Conservation (phyloP, 2,329 filamentous ascomycete species). For the Pseudogymnoascus pannorum region DNA sequence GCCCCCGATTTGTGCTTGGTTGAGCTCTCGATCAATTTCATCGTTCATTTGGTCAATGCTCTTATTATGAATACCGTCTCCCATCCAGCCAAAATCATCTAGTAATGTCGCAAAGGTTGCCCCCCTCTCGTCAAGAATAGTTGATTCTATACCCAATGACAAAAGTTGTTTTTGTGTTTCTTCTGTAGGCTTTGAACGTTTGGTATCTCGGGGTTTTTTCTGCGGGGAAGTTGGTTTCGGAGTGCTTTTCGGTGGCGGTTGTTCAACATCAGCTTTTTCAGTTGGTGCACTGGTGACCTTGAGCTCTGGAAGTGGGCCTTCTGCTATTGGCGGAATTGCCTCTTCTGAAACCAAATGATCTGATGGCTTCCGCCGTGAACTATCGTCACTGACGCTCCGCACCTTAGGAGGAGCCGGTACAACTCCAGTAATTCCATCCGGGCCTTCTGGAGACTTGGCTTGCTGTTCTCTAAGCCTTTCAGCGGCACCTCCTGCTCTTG, state of each 20-base stretch:
- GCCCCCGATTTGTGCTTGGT: constrained; percentile 83
- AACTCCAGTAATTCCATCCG: constrained; percentile 84
- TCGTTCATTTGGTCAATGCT: constrained; percentile 73
- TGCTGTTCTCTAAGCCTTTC: constrained; percentile 59
- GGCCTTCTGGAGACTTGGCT: constrained; percentile 54
- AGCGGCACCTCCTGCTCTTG: constrained; percentile 76
- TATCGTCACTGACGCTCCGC: constrained; percentile 34
- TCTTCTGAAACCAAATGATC: constrained; percentile 18
- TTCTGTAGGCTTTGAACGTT: constrained; percentile 26
- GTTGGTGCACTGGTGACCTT: constrained; percentile 46
- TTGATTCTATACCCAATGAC: constrained; percentile 65
- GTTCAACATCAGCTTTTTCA: constrained; percentile 22
- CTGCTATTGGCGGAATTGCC: constrained; percentile 22
- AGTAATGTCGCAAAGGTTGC: constrained; percentile 76
- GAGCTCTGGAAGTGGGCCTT: constrained; percentile 46
- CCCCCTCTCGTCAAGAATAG: constrained; percentile 67
- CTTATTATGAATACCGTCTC: constrained; percentile 64
- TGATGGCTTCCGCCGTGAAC: constrained; percentile 26
- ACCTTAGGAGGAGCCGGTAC: constrained; percentile 65
- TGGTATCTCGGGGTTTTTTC: constrained; percentile 16
- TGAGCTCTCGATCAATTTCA: constrained; percentile 80
- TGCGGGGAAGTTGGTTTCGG: constrained; percentile 27
- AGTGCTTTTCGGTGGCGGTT: constrained; percentile 30
- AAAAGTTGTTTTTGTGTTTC: constrained; percentile 28
- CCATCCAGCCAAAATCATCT: constrained; percentile 84